Evolutionary conservation across 1,139 yeast genomes (phyloP).

Genomic region (Taphrina wiesneri): DNA sequence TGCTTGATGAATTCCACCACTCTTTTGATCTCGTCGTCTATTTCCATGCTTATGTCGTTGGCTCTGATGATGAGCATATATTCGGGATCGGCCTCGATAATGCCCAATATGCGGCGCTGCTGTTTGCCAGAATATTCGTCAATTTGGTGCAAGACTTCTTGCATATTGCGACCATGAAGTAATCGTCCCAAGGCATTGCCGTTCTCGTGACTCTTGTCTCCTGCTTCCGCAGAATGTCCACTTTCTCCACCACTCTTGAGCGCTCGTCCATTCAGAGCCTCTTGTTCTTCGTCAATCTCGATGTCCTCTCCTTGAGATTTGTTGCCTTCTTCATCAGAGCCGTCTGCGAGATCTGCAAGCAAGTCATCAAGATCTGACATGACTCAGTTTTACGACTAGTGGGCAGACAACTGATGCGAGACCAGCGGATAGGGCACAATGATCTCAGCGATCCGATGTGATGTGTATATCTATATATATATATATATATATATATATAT

Average conservation of each 20-base stretch:
- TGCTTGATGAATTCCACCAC: slow-evolving; percentile 56
- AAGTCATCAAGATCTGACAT: slow-evolving; percentile 49
- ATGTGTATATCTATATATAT: background rate
- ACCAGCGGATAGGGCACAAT: background rate
- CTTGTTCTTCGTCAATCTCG: slow-evolving; percentile 8
- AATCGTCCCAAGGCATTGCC: slow-evolving; percentile 43
- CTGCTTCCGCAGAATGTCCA: slow-evolving; percentile 1
- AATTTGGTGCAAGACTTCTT: slow-evolving; percentile 39
- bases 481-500: background rate
- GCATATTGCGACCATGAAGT: slow-evolving; percentile 39
- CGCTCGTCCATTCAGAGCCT: background rate
- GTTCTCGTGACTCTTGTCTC: background rate
- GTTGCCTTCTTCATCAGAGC: slow-evolving; percentile 25
- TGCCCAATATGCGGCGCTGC: slow-evolving; percentile 38
- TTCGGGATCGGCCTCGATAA: slow-evolving; percentile 50
- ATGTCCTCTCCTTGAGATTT: slow-evolving; percentile 7
- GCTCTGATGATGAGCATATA: slow-evolving; percentile 57
- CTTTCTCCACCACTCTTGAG: background rate
- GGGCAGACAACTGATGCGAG: too few species aligned
- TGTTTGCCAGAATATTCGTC: slow-evolving; percentile 37
- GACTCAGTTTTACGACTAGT: background rate
- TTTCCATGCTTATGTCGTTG: slow-evolving; percentile 59
- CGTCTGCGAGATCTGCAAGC: slow-evolving; percentile 46
- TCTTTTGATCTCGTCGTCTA: slow-evolving; percentile 57
- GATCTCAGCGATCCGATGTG: background rate